These are phyloP conservation scores for Phytophthora crassamura DNA, from an alignment of 352 stramenopile species.

Conservation along the genomic window DNA sequence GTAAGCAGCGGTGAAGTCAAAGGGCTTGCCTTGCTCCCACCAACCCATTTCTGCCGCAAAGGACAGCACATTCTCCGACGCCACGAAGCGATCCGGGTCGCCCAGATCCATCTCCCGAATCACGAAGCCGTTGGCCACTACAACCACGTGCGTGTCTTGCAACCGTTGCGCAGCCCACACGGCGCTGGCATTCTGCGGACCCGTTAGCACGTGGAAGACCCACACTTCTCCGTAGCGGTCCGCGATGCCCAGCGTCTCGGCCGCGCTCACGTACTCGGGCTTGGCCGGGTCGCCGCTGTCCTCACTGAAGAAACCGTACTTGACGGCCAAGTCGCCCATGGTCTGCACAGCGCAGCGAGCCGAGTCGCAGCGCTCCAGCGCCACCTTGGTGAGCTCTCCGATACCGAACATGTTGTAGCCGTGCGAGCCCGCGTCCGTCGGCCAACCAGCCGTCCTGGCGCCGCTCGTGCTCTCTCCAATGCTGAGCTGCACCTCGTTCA, in stretches of 20 bases:
- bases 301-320: constrained; percentile 95
- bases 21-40: constrained; percentile 67
- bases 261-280: constrained; percentile 70
- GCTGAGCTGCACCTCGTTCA: constrained; percentile 95
- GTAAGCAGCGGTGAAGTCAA: constrained; percentile 82
- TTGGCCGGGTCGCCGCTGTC: constrained; percentile 69
- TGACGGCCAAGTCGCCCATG: constrained; percentile 94
- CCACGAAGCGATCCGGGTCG: constrained; percentile 88
- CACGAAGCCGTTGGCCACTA: constrained; percentile 94
- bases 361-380: constrained; percentile 90
- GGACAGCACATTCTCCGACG: constrained; percentile 87
- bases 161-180: constrained; percentile 95
- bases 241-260: constrained; percentile 88
- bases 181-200: constrained; percentile 86
- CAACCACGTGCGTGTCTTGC: constrained; percentile 88
- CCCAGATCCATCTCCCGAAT: constrained; percentile 91
- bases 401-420: constrained; percentile 94
- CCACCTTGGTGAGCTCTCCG: constrained; percentile 90
- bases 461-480: constrained; percentile 95
- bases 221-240: constrained; percentile 92
- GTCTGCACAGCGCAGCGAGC: constrained; percentile 86
- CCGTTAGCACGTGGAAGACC: constrained; percentile 96
- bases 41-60: constrained; percentile 90
- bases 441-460: constrained; percentile 79
- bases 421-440: constrained; percentile 54